phyloP scores from a whole-genome alignment of 1,284 basidiomycete species.

The Violaceomyces palustris region DNA sequence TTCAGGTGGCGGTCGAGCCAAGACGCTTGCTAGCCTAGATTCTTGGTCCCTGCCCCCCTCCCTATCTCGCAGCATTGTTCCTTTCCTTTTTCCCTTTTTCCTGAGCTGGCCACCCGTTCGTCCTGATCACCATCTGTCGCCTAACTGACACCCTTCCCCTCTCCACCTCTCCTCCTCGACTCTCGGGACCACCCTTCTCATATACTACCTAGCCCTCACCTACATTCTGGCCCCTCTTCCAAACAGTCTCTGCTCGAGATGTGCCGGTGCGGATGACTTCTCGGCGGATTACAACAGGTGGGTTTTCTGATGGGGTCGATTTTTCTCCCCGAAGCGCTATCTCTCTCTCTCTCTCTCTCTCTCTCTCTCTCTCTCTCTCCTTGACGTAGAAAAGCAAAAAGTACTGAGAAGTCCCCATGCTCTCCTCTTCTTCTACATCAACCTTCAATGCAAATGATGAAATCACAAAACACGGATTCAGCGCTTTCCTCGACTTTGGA shows the following conservation, averaged over 20 bases:
- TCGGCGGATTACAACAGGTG: conserved; percentile 59
- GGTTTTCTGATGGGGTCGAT: no score
- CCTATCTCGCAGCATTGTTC: conserved; percentile 1
- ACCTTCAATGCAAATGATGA: no score
- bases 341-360: no score
- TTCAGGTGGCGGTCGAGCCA: neutral
- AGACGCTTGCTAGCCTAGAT: neutral
- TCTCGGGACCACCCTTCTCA: conserved; percentile 55
- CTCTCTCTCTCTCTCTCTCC: no score
- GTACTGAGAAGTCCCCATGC: no score
- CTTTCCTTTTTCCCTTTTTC: no score
- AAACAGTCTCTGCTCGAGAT: conserved; percentile 67
- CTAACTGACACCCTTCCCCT: neutral
- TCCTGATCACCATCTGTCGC: neutral
- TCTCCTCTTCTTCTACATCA: no score
- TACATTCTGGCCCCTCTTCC: conserved; percentile 94
- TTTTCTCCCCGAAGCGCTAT: no score
- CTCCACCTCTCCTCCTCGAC: neutral
- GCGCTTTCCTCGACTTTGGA: conserved; percentile 70
- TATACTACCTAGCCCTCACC: no score
- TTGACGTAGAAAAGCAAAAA: no score
- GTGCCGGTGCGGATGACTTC: conserved; percentile 58
- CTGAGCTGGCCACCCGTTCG: neutral
- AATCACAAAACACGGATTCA: conserved; percentile 1
- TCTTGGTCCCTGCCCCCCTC: neutral